Conservation (phyloP, 2,329 filamentous ascomycete genomes). For the Pseudogymnoascus sp. region DNA sequence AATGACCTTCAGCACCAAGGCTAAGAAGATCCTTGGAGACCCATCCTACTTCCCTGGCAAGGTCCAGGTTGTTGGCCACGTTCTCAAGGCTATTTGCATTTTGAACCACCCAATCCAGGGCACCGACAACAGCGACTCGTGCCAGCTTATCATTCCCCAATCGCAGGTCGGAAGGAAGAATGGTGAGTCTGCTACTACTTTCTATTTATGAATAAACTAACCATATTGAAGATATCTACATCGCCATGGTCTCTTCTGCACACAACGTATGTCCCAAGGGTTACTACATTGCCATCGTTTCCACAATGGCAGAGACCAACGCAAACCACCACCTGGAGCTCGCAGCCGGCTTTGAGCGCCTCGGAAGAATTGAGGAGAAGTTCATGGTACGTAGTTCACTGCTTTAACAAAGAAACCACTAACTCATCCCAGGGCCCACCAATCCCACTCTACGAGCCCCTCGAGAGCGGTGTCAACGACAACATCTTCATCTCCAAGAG, state of each 20-base stretch:
- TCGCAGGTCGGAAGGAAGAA: slow-evolving; percentile 95
- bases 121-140: slow-evolving; percentile 80
- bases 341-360: slow-evolving; percentile 80
- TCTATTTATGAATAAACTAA: slow-evolving; percentile 15
- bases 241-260: slow-evolving; percentile 87
- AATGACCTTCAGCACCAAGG: slow-evolving; percentile 94
- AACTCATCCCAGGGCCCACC: slow-evolving; percentile 53
- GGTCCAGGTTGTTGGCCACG: slow-evolving; percentile 76
- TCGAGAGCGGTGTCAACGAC: slow-evolving; percentile 73
- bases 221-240: slow-evolving; percentile 69
- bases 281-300: slow-evolving; percentile 98
- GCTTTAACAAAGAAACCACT: neutral
- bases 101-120: slow-evolving; percentile 89
- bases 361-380: slow-evolving; percentile 91
- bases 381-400: slow-evolving; percentile 61
- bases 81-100: slow-evolving; percentile 95
- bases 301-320: slow-evolving; percentile 85
- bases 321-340: slow-evolving; percentile 96
- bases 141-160: slow-evolving; percentile 95
- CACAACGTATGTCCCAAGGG: slow-evolving; percentile 99
- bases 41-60: slow-evolving; percentile 94
- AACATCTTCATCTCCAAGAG: slow-evolving; percentile 97
- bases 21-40: slow-evolving; percentile 91
- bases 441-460: slow-evolving; percentile 88
- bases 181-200: slow-evolving; percentile 46